A percentile compares a stretch with the other conserved stretches of the same genome.
Conservation (phyloP, 208 protist genomes). For the Herpetomonas muscarum region DNA sequence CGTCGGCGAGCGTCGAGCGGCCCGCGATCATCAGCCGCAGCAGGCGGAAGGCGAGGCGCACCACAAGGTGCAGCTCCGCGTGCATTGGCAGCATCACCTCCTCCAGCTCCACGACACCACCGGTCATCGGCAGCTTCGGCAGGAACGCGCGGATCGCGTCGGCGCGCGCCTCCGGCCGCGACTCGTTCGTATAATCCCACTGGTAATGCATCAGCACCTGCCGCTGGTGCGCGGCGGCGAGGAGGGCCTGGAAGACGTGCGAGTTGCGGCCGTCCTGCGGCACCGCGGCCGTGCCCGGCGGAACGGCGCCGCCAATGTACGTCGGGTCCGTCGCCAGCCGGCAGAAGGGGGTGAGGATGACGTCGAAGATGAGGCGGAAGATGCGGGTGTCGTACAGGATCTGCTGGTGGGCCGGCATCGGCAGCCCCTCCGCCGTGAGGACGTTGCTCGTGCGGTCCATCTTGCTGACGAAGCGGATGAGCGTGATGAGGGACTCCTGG, state of each 20-base stretch:
- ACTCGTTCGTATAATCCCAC: neutral
- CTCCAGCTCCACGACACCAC: conserved; percentile 22
- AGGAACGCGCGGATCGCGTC: conserved; percentile 1
- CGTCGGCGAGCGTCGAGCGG: conserved; percentile 25
- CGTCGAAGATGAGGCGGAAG: conserved; percentile 67
- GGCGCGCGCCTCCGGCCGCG: neutral
- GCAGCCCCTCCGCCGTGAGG: conserved; percentile 46
- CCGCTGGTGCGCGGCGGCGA: neutral
- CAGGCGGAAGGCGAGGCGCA: conserved; percentile 56
- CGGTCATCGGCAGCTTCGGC: neutral
- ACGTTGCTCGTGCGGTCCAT: conserved; percentile 35
- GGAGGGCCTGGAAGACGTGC: neutral
- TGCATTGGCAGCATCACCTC: conserved; percentile 40
- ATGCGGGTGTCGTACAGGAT: conserved; percentile 69
- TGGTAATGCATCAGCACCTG: neutral
- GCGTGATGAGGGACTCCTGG: conserved; percentile 39
- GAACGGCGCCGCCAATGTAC: conserved; percentile 9
- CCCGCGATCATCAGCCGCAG: conserved; percentile 47
- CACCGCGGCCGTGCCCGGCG: no score
- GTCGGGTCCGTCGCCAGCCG: conserved; percentile 14
- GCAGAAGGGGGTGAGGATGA: conserved; percentile 61
- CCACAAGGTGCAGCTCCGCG: conserved; percentile 50
- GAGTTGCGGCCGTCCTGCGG: neutral
- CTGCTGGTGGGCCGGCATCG: conserved; percentile 48
- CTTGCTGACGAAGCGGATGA: conserved; percentile 73